Percentiles rank a stretch among this genome's conserved stretches.
Evolutionary conservation across 2,329 filamentous ascomycete genomes (phyloP).

Genomic region (Microdochium nivale): DNA sequence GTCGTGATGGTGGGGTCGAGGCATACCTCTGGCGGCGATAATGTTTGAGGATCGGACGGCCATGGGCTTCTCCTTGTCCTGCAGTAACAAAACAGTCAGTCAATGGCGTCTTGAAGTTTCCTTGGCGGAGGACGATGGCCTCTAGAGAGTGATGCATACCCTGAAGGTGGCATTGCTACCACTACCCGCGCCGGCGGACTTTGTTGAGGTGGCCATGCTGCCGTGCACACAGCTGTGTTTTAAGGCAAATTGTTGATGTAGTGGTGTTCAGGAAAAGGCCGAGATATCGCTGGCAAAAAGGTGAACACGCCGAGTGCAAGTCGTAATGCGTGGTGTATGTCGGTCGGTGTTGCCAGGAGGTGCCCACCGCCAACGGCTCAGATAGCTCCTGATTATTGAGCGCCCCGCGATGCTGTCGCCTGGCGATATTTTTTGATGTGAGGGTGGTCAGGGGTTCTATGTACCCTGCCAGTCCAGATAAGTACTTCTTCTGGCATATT

Average conservation of each 20-base stretch:
- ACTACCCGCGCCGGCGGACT: conserved; percentile 24
- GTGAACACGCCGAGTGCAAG: neutral
- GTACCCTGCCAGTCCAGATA: neutral
- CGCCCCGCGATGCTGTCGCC: neutral
- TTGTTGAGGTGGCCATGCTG: conserved; percentile 36
- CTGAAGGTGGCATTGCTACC: conserved; percentile 48
- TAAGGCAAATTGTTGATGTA: neutral
- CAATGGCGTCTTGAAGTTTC: neutral
- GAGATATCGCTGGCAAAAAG: neutral
- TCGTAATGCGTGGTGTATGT: neutral
- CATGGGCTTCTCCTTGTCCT: conserved; percentile 97
- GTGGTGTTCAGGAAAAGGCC: neutral
- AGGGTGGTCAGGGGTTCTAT: neutral
- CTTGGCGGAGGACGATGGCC: neutral
- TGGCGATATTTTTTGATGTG: neutral
- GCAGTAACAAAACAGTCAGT: conserved; percentile 11
- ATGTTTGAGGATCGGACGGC: conserved; percentile 96
- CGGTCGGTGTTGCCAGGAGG: neutral
- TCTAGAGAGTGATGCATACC: conserved; percentile 25
- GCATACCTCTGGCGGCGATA: conserved; percentile 83
- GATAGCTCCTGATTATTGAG: conserved; percentile 1
- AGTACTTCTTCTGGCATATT: neutral
- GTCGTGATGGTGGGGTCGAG: neutral
- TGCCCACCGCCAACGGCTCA: neutral
- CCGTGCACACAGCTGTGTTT: neutral